Conservation (phyloP, 2,329 filamentous ascomycete species). For the Colletotrichum agaves region DNA sequence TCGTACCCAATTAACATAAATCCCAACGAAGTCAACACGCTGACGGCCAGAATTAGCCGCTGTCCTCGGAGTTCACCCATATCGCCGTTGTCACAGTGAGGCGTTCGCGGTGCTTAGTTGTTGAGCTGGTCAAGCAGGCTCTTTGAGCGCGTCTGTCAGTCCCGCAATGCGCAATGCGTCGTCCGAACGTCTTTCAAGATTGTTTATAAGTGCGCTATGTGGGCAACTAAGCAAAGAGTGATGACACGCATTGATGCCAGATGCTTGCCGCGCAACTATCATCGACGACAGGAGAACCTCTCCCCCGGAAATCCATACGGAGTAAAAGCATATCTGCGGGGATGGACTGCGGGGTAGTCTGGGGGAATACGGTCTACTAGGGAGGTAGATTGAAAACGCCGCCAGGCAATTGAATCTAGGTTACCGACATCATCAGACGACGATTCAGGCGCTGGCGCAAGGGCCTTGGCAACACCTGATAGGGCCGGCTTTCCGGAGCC, state of each 20-base stretch:
- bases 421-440: slow-evolving; percentile 15
- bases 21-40: slow-evolving; percentile 55
- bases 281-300: slow-evolving; percentile 15
- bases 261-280: slow-evolving; percentile 9
- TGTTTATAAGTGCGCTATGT: slow-evolving; percentile 15
- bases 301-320: slow-evolving; percentile 26
- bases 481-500: neutral
- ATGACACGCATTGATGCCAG: slow-evolving; percentile 7
- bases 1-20: slow-evolving; percentile 61
- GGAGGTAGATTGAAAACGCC: neutral
- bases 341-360: neutral
- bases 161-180: neutral
- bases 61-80: slow-evolving; percentile 43
- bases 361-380: neutral
- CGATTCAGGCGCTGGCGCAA: slow-evolving; percentile 4
- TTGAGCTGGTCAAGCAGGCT: neutral
- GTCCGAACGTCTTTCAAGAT: slow-evolving; percentile 4
- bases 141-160: neutral
- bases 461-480: neutral
- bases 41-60: slow-evolving; percentile 54
- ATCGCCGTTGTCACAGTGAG: neutral
- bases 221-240: neutral
- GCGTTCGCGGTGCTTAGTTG: neutral
- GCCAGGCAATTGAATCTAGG: slow-evolving; percentile 18
- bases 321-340: slow-evolving; percentile 11